Evolutionary conservation across 2,329 filamentous ascomycete species (phyloP).

Genomic region (Pseudofabraea citricarpa): DNA sequence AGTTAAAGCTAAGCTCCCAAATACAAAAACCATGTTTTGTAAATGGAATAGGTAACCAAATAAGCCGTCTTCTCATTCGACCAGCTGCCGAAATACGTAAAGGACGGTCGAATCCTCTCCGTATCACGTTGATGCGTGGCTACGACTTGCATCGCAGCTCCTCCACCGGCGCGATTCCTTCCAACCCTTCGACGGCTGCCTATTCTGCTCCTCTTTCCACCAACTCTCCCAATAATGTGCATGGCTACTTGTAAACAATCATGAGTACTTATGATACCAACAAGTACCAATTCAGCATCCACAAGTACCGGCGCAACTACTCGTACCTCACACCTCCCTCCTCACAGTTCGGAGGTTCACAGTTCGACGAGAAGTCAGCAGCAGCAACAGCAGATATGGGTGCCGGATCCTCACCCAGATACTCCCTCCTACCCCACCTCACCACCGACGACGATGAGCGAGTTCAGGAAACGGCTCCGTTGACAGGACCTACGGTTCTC

Average conservation of each 20-base stretch:
- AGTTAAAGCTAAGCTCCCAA: no score
- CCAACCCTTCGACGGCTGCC: neutral
- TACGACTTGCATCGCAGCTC: neutral
- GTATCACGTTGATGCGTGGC: no score
- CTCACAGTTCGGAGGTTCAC: neutral
- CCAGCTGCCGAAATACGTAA: neutral
- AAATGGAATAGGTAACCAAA: constrained; percentile 12
- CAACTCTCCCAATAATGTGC: neutral
- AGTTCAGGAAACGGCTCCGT: neutral
- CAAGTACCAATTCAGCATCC: neutral
- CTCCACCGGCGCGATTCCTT: neutral
- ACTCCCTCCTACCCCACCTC: neutral
- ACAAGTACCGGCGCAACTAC: neutral
- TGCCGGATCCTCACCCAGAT: neutral
- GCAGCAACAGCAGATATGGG: neutral
- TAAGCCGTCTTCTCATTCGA: neutral
- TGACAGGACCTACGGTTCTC: neutral
- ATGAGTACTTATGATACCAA: constrained; percentile 1
- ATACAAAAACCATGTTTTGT: no score
- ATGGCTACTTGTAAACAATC: neutral
- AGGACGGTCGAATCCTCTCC: neutral
- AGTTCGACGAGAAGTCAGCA: neutral
- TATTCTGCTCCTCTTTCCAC: neutral
- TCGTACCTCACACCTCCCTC: neutral
- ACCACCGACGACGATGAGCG: neutral